Percentiles rank a stretch among this genome's conserved stretches.
Evolutionary conservation across 2,329 filamentous ascomycete species (phyloP).

Genomic region (Didymellaceae sp.): DNA sequence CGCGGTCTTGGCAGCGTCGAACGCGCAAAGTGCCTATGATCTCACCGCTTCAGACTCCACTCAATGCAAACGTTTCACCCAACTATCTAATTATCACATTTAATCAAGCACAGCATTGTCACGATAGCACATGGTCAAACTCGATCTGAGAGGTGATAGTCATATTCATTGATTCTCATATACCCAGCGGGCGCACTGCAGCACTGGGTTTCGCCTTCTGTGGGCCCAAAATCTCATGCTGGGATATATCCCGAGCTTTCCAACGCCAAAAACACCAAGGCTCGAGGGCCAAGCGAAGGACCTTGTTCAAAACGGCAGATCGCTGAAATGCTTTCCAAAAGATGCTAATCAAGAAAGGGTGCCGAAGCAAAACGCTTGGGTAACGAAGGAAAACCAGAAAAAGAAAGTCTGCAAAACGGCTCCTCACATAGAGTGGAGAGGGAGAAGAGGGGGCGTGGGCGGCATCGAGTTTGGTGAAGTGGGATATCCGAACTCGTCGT

Average conservation of each 20-base stretch:
- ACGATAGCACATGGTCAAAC: not conserved
- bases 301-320: slow-evolving; percentile 36
- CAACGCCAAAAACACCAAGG: slow-evolving; percentile 36
- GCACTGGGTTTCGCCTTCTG: slow-evolving; percentile 29
- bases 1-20: slow-evolving; percentile 37
- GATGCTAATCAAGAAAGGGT: slow-evolving; percentile 33
- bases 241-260: slow-evolving; percentile 4
- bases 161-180: slow-evolving; percentile 30
- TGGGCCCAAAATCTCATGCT: slow-evolving; percentile 3
- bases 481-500: slow-evolving; percentile 62
- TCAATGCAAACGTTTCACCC: not conserved
- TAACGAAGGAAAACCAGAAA: slow-evolving; percentile 20
- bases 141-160: slow-evolving; percentile 13
- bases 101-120: not conserved
- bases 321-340: slow-evolving; percentile 49
- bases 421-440: slow-evolving; percentile 33
- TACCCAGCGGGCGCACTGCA: slow-evolving; percentile 38
- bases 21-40: slow-evolving; percentile 29
- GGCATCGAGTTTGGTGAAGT: slow-evolving; percentile 77
- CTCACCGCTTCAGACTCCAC: slow-evolving; percentile 19
- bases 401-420: not conserved
- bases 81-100: not conserved
- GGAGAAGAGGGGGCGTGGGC: slow-evolving; percentile 64
- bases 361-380: slow-evolving; percentile 26
- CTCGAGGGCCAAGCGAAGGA: slow-evolving; percentile 43